Conservation (phyloP, 2,329 filamentous ascomycete species). For the Colletotrichum siamense region DNA sequence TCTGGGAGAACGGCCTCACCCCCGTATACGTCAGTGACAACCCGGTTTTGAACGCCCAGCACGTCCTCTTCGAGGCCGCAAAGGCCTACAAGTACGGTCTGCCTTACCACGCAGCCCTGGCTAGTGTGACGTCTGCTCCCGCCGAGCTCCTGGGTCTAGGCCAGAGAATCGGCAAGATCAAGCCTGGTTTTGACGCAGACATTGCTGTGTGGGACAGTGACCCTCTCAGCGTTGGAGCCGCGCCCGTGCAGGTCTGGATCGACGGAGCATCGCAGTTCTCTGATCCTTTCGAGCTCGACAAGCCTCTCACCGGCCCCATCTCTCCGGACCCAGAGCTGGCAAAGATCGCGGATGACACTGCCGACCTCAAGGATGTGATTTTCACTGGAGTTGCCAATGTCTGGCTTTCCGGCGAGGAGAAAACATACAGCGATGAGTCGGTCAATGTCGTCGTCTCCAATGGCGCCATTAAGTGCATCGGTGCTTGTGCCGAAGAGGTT, state of each 20-base stretch:
- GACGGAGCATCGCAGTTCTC: conserved; percentile 65
- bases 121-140: conserved; percentile 63
- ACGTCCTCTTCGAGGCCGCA: conserved; percentile 70
- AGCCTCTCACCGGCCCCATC: conserved; percentile 47
- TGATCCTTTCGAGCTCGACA: conserved; percentile 57
- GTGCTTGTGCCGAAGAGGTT: conserved; percentile 53
- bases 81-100: conserved; percentile 66
- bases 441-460: conserved; percentile 56
- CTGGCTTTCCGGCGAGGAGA: conserved; percentile 48
- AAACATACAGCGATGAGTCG: conserved; percentile 26
- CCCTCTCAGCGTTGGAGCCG: conserved; percentile 63
- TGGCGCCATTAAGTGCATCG: conserved; percentile 63
- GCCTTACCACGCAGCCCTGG: conserved; percentile 64
- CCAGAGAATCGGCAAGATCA: conserved; percentile 64
- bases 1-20: conserved; percentile 69
- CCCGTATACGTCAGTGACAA: conserved; percentile 75
- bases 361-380: conserved; percentile 45
- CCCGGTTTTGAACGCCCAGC: conserved; percentile 72
- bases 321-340: conserved; percentile 44
- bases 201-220: conserved; percentile 69
- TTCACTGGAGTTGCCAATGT: conserved; percentile 63
- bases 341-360: conserved; percentile 46
- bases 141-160: conserved; percentile 64
- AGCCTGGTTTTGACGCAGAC: conserved; percentile 67
- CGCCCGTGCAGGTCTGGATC: conserved; percentile 68